A percentile compares a stretch with the other conserved stretches of the same genome.
Evolutionary conservation across 805 yeast species (phyloP).

Genomic region (Naumovozyma dairenensis): DNA sequence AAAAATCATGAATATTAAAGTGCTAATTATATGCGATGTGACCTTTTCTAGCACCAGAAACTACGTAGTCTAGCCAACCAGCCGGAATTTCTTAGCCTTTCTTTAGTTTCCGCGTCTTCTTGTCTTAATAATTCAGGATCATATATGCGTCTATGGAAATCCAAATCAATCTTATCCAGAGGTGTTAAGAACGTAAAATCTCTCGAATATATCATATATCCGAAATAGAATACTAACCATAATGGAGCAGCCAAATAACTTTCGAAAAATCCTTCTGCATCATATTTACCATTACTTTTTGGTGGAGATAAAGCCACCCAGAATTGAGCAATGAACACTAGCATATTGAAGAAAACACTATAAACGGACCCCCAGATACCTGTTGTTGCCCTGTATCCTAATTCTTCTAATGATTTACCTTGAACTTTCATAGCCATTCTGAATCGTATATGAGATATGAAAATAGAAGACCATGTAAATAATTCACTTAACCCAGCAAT

Average conservation of each 20-base stretch:
- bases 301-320: conserved; percentile 57
- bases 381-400: conserved; percentile 41
- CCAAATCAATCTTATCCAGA: conserved; percentile 34
- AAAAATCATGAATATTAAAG: no score
- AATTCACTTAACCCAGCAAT: conserved; percentile 48
- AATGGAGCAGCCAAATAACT: conserved; percentile 41
- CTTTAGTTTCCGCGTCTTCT: conserved; percentile 32
- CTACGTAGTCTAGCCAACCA: conserved; percentile 28
- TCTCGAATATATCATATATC: conserved; percentile 40
- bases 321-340: conserved; percentile 48
- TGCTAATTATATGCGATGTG: no score
- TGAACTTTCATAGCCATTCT: conserved; percentile 45
- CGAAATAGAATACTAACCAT: conserved; percentile 35
- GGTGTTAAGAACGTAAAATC: conserved; percentile 28
- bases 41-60: conserved; percentile 37
- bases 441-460: conserved; percentile 43
- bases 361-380: conserved; percentile 43
- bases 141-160: conserved; percentile 32
- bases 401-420: conserved; percentile 36
- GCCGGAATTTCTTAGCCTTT: conserved; percentile 12
- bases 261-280: conserved; percentile 39
- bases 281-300: conserved; percentile 29
- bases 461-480: conserved; percentile 51
- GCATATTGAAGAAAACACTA: conserved; percentile 38
- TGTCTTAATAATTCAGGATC: conserved; percentile 34